These are phyloP conservation scores for Tuber magnatum DNA, from an alignment of 495 filamentous ascomycete genomes.

Conservation along the genomic window DNA sequence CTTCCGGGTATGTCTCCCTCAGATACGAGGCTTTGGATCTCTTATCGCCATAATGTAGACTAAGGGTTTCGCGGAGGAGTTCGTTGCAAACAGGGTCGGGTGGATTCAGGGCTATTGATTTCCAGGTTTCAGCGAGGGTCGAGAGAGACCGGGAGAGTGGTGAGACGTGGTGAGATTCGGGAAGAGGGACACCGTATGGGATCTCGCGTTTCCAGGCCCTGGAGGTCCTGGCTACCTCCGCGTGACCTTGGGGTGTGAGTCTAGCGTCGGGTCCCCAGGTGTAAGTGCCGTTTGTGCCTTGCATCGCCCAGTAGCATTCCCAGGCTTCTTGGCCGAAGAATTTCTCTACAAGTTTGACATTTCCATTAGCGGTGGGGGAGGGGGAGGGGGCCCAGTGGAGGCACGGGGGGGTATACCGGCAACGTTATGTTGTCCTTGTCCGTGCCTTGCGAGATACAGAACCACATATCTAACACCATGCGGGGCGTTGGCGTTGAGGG, in stretches of 20 bases:
- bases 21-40: conserved; percentile 17
- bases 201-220: conserved; percentile 30
- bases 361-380: not conserved
- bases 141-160: conserved; percentile 37
- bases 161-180: conserved; percentile 29
- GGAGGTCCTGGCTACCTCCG: conserved; percentile 25
- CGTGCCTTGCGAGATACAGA: conserved; percentile 31
- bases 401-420: conserved; percentile 15
- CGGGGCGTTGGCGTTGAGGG: conserved; percentile 49
- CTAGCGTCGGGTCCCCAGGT: conserved; percentile 34
- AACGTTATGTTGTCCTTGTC: conserved; percentile 37
- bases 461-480: conserved; percentile 30
- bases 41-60: conserved; percentile 29
- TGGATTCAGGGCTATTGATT: conserved; percentile 9
- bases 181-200: conserved; percentile 15
- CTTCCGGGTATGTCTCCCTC: conserved; percentile 15
- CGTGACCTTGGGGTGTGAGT: conserved; percentile 22
- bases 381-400: too few species aligned
- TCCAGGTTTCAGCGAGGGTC: conserved; percentile 34
- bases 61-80: conserved; percentile 33
- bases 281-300: conserved; percentile 28
- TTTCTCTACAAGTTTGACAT: conserved; percentile 14
- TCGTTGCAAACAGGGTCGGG: conserved; percentile 31
- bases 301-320: conserved; percentile 38
- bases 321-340: conserved; percentile 30